These are phyloP conservation scores for Clarireedia paspali DNA, from an alignment of 2,329 filamentous ascomycete species.

Conservation along the genomic window DNA sequence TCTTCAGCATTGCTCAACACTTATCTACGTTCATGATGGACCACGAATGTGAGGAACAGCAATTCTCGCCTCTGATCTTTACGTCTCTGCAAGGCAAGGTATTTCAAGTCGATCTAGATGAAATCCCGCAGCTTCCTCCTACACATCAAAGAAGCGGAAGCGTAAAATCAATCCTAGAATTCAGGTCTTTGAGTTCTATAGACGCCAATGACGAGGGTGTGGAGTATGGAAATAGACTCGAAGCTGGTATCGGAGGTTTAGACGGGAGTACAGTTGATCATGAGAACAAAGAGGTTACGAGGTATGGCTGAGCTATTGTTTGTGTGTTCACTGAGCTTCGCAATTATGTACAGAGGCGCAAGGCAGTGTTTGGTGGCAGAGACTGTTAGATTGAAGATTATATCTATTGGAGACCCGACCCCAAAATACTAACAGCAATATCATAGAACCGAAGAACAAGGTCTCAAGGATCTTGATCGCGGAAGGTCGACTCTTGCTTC, in stretches of 20 bases:
- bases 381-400: no score
- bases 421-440: not conserved
- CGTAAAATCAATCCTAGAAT: not conserved
- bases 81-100: constrained; percentile 10
- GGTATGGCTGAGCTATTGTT: no score
- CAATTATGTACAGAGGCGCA: not conserved
- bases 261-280: not conserved
- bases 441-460: no score
- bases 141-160: not conserved
- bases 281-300: no score
- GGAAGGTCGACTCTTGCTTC: not conserved
- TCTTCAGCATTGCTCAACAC: not conserved
- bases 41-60: constrained; percentile 1
- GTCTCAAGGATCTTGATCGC: no score
- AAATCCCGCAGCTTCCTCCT: not conserved
- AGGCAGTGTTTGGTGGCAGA: no score
- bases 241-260: not conserved
- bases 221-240: not conserved
- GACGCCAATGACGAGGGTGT: no score
- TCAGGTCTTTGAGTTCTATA: not conserved
- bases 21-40: not conserved
- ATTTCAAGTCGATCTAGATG: constrained; percentile 10
- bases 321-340: no score
- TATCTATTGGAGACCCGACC: no score
- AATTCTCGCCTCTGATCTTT: constrained; percentile 6